Evolutionary conservation across 768 basidiomycete genomes (phyloP), one percentile per base, ranked within the genome.

Genomic region (Leccinellum rugosiceps): DNA sequence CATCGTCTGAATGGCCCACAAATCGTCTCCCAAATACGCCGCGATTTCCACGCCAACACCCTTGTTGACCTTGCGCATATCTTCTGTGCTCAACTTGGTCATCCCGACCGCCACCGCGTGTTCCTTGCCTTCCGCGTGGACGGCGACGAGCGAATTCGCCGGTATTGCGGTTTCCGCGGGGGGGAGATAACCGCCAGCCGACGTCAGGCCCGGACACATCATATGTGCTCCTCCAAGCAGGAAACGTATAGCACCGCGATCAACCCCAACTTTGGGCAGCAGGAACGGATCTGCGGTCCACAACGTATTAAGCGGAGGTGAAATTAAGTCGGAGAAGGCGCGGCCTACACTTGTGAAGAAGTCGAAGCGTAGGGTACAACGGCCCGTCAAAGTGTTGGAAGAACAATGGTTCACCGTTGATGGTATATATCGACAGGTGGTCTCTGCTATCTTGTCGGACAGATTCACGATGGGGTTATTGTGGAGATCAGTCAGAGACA

Each of bases 351-450:
- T 91, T 89, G 76, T 99, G 97, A 56, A 98, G 76, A 17, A 98
- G 71, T 59, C 88, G 81, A 61, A 99, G 78, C 1, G 94, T 95
- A 4, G 97, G 97, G 69, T 85, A 89, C 65, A 91, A 83, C 1
- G 93, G 93, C 1, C 92, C 95, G 74, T 99, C 95, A 69, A 92
- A 94, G 71, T 97, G 94, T 70, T 99, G 94, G 80, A 97, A 94
- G 73, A 96, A 89, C 51, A 98, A 70, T 5, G 96, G 95, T 68
- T 91, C 88, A 48, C 87, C 81, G 63, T 92, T 83, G 35, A 98
- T 78, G 1, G 94, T 88, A 74, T 91, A 97, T 70, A 99, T 88
- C 43, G 94, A 93, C 63, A 98, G 81, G 71, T 97, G 92, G 59
- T 98, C 96, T 85, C 88, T 90, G 77, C 96, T 98, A 73, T 74